A percentile compares a stretch with the other conserved stretches of the same genome.
Evolutionary conservation across 164 flowering plant genomes (phyloP).

Genomic region (Magnolia kwangsiensis): DNA sequence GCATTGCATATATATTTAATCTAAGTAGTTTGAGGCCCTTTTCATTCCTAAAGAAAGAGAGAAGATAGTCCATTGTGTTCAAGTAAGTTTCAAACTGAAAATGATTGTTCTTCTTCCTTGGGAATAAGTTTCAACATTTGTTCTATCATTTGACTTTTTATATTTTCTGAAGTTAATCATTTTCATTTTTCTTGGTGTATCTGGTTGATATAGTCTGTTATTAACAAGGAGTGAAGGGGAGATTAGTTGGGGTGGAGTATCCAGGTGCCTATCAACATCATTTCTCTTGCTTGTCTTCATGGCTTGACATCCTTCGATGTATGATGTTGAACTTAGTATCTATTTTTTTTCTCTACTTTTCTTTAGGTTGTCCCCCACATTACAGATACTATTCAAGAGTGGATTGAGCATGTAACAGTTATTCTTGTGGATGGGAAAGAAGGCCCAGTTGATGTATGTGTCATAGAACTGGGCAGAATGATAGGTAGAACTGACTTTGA

Average conservation of each 20-base stretch:
- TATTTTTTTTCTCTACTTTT: not conserved
- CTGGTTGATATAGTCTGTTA: slow-evolving; percentile 51
- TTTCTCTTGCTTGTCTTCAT: not conserved
- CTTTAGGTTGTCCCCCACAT: slow-evolving; percentile 86
- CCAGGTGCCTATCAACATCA: slow-evolving; percentile 47
- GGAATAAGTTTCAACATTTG: no score
- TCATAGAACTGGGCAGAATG: slow-evolving; percentile 94
- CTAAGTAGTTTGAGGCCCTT: no score
- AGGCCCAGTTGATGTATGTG: slow-evolving; percentile 92
- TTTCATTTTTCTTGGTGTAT: slow-evolving; percentile 12
- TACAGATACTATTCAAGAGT: slow-evolving; percentile 93
- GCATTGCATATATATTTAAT: no score
- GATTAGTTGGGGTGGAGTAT: slow-evolving; percentile 96
- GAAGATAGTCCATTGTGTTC: no score
- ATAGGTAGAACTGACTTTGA: slow-evolving; percentile 43
- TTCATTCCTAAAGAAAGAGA: no score
- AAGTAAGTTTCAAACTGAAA: no score
- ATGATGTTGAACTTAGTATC: not conserved
- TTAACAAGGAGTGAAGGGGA: slow-evolving; percentile 90
- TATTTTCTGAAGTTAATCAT: slow-evolving; percentile 4
- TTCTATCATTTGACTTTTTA: no score
- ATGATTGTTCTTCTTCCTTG: no score
- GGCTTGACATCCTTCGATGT: not conserved
- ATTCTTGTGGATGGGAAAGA: slow-evolving; percentile 92
- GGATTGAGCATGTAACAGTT: slow-evolving; percentile 83